Conservation (phyloP, 129 eudicot species). For the Centaurea solstitialis region DNA sequence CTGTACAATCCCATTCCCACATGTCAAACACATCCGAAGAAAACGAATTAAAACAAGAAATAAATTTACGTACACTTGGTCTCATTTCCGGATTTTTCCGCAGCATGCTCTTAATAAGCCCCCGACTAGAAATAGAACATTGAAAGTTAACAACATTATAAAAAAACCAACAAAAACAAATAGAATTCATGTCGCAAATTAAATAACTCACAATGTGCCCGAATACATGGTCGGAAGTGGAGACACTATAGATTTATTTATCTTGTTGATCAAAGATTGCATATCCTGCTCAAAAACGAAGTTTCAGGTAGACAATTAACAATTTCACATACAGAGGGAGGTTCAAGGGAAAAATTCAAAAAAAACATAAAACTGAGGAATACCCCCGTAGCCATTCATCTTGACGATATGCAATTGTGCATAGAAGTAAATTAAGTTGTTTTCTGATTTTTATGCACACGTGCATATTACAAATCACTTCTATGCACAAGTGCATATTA, state of each 20-base stretch:
- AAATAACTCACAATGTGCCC: slow-evolving; percentile 81
- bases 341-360: too few species aligned
- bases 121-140: slow-evolving; percentile 57
- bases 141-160: not conserved
- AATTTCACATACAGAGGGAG: not conserved
- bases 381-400: too few species aligned
- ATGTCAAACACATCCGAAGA: not conserved
- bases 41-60: not conserved
- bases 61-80: slow-evolving; percentile 74
- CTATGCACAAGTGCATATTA: too few species aligned
- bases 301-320: not conserved
- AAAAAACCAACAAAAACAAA: not conserved
- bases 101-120: slow-evolving; percentile 92
- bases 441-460: too few species aligned
- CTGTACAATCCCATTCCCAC: not conserved
- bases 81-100: slow-evolving; percentile 93
- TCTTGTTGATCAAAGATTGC: slow-evolving; percentile 90
- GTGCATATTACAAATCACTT: too few species aligned
- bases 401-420: too few species aligned
- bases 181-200: not conserved
- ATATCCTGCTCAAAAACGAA: slow-evolving; percentile 66
- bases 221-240: slow-evolving; percentile 94
- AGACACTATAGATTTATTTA: slow-evolving; percentile 83
- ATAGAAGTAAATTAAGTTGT: too few species aligned
- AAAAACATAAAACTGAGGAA: too few species aligned